phyloP scores from a whole-genome alignment of 1,139 yeast species.

The Kluyveromyces sp. region DNA sequence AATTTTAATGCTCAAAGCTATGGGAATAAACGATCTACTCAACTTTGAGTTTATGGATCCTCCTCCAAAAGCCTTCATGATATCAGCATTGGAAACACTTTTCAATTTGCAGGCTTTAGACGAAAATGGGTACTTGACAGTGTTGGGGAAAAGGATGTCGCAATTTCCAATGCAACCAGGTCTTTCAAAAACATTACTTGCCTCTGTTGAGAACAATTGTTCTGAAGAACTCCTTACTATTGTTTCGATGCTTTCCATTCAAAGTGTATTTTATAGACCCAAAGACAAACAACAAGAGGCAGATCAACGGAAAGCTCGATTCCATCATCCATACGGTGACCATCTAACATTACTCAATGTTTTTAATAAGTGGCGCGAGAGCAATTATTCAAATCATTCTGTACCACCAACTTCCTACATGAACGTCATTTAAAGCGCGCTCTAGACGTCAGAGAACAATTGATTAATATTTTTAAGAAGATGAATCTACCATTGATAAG shows the following conservation, averaged over 20 bases:
- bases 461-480: slow-evolving; percentile 53
- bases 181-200: slow-evolving; percentile 70
- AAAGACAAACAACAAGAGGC: slow-evolving; percentile 70
- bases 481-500: slow-evolving; percentile 44
- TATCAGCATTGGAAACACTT: slow-evolving; percentile 75
- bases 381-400: slow-evolving; percentile 64
- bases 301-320: slow-evolving; percentile 66
- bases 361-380: slow-evolving; percentile 66
- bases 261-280: slow-evolving; percentile 77
- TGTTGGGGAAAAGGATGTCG: slow-evolving; percentile 75
- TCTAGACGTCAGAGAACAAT: slow-evolving; percentile 68
- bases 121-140: slow-evolving; percentile 61
- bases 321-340: slow-evolving; percentile 77
- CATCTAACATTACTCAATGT: slow-evolving; percentile 81
- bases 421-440: slow-evolving; percentile 74
- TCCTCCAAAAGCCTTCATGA: slow-evolving; percentile 70
- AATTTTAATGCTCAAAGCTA: slow-evolving; percentile 82
- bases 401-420: slow-evolving; percentile 72
- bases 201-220: slow-evolving; percentile 67
- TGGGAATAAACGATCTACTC: slow-evolving; percentile 81
- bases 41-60: slow-evolving; percentile 92
- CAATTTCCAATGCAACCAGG: slow-evolving; percentile 96
- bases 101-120: slow-evolving; percentile 79
- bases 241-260: slow-evolving; percentile 88
- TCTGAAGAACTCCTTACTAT: slow-evolving; percentile 78